Base-by-base conservation (phyloP, 2,329 filamentous ascomycete genomes). In the Botryotinia narcissicola region DNA sequence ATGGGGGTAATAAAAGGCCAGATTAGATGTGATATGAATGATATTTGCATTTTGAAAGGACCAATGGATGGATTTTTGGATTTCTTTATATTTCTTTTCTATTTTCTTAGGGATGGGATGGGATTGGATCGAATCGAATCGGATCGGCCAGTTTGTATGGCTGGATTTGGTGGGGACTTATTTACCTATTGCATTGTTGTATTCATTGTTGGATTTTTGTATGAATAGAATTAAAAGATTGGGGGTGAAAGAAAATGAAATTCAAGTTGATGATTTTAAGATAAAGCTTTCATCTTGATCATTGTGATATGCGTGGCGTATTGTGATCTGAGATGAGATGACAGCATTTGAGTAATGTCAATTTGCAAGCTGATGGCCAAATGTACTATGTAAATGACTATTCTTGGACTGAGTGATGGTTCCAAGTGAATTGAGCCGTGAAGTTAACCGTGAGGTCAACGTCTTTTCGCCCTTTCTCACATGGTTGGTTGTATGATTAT, bases 281-380 rank as follows among this genome's bases (percentile, higher is more conserved):
- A 0, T 29, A 20, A 3, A 2, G 25, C n/a, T 40, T 20, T 37
- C 8, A 2, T 0, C 5, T 63, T 22, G 25, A 12, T 0, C 0
- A 63, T 20, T 44, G 3, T 63, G 35, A 29, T n/a, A 9, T 18
- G n/a, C n/a, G n/a, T n/a, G n/a, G n/a, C n/a, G n/a, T n/a, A n/a
- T n/a, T n/a, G n/a, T n/a, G n/a, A n/a, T n/a, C n/a, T n/a, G n/a
- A n/a, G n/a, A n/a, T n/a, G n/a, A n/a, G n/a, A n/a, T n/a, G n/a
- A n/a, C n/a, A n/a, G n/a, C n/a, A n/a, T n/a, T n/a, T n/a, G n/a
- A n/a, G n/a, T n/a, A n/a, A n/a, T n/a, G n/a, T n/a, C n/a, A n/a
- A n/a, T n/a, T n/a, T n/a, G n/a, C n/a, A n/a, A n/a, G n/a, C n/a
- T n/a, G n/a, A n/a, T n/a, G n/a, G n/a, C n/a, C n/a, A 35, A 35